phyloP scores from a whole-genome alignment of 2,329 filamentous ascomycete species.

The Stagonosporopsis cucurbitacearum region DNA sequence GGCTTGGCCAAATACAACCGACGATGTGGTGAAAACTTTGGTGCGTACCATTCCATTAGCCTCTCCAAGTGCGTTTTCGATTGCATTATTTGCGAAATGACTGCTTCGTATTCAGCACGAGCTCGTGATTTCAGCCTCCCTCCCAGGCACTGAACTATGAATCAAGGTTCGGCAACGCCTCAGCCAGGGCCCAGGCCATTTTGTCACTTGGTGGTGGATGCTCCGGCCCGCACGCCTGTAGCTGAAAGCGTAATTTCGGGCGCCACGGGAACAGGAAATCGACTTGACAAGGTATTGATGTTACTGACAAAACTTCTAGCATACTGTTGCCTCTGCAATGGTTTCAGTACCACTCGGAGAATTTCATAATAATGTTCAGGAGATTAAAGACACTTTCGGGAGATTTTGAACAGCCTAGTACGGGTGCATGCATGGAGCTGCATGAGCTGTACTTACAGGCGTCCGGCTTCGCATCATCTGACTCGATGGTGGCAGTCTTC shows the following conservation, averaged over 20 bases:
- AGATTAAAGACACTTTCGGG: constrained; percentile 11
- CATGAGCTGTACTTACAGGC: constrained; percentile 2
- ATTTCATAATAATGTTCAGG: constrained; percentile 18
- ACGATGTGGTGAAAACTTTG: neutral
- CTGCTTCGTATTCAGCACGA: constrained; percentile 1
- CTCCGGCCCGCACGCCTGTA: constrained; percentile 27
- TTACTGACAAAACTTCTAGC: constrained; percentile 9
- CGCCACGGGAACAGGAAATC: constrained; percentile 16
- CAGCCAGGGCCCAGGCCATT: constrained; percentile 7
- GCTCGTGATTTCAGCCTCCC: constrained; percentile 9
- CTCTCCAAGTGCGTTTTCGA: constrained; percentile 9
- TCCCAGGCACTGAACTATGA: constrained; percentile 5
- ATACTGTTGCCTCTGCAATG: neutral
- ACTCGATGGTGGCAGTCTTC: neutral
- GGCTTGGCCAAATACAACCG: neutral
- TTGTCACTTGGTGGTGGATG: constrained; percentile 19
- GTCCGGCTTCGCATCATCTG: constrained; percentile 10
- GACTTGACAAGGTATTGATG: neutral
- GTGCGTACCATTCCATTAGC: constrained; percentile 1
- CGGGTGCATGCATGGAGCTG: constrained; percentile 13
- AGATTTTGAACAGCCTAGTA: neutral
- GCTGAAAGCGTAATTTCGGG: constrained; percentile 19
- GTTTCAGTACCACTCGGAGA: constrained; percentile 8
- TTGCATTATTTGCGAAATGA: neutral
- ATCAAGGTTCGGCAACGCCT: constrained; percentile 2